Base-by-base conservation (phyloP, 768 basidiomycete genomes). In the Mycena metata region DNA sequence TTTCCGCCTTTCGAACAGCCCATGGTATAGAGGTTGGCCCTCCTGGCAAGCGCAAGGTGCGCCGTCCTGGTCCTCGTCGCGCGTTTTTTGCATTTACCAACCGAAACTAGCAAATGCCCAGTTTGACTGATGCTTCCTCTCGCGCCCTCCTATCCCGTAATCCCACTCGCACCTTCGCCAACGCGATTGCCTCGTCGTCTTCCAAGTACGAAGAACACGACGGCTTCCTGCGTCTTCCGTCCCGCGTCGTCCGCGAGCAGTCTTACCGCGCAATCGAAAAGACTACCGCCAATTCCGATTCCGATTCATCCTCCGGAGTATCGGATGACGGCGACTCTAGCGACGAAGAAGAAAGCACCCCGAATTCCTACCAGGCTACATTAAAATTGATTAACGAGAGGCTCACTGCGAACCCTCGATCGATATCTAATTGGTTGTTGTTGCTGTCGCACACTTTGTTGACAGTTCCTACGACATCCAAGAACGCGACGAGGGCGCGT, bases 401-500 rank as follows among this genome's bases (percentile, higher is more conserved):
- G 39, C 78, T 95, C 7, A 67, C 77, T 19, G 71, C 71, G 6
- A 79, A 91, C 62, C 90, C 91, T n/a, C 78, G 82, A 9, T 86
- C 86, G 5, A 78, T 86, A 13, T 70, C 81, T 17, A 82, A 82
- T 13, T 96, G 94, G 94, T 76, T 93, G 19, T 79, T 84, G 5
- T 80, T 94, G 21, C 77, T 94, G 17, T 83, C 86, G 2, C 87
- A 89, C 57, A 89, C 89, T 3, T 79, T 94, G 33, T 88, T 88
- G 0, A 84, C 85, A 10, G 83, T 91, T 45, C 91, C 93, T 1
- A 66, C 84, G 10, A 79, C 81, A 2, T 90, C 92, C 1, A 93
- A 91, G 78, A 92, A 93, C 75, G 87, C 91, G 6, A 79, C 82
- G 13, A 89, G 85, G 76, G 85, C 88, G 33, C 90, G 91, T 19